These are phyloP conservation scores for Parastagonospora avenae DNA, from an alignment of 2,329 filamentous ascomycete species.

Conservation along the genomic window DNA sequence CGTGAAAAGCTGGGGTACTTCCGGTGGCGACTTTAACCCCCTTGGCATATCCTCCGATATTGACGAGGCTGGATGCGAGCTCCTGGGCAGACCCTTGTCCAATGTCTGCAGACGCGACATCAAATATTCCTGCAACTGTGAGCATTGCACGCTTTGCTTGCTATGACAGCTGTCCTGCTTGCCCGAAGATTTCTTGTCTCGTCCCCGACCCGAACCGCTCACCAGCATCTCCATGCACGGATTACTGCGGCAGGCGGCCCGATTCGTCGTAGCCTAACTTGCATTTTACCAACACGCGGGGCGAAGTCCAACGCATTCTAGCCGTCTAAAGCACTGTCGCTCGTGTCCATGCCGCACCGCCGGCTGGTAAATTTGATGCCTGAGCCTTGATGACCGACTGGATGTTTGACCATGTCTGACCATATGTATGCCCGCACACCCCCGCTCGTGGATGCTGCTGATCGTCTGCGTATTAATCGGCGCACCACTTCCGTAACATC, in stretches of 20 bases:
- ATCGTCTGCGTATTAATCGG: constrained; percentile 1
- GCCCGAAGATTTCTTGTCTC: background rate
- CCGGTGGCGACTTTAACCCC: constrained; percentile 5
- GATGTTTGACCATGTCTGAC: constrained; percentile 13
- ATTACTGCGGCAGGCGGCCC: background rate
- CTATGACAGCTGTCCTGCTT: background rate
- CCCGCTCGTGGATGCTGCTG: constrained; percentile 5
- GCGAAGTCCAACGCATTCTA: constrained; percentile 4
- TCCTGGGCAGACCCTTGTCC: background rate
- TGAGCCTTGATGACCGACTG: constrained; percentile 3
- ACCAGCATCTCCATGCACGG: background rate
- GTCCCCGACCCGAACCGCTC: background rate
- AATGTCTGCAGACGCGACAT: background rate
- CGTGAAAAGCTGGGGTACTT: no score
- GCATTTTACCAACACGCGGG: constrained; percentile 17
- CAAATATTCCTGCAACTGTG: no score
- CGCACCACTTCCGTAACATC: constrained; percentile 1
- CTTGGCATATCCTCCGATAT: constrained; percentile 10
- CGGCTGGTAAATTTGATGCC: constrained; percentile 6
- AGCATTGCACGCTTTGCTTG: background rate
- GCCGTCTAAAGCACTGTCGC: background rate
- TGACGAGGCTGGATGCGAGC: constrained; percentile 1
- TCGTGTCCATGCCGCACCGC: constrained; percentile 5
- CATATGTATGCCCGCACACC: constrained; percentile 11
- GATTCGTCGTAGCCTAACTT: constrained; percentile 9